Base-by-base conservation (phyloP, 495 filamentous ascomycete genomes). In the Trichocladium uniseriatum region DNA sequence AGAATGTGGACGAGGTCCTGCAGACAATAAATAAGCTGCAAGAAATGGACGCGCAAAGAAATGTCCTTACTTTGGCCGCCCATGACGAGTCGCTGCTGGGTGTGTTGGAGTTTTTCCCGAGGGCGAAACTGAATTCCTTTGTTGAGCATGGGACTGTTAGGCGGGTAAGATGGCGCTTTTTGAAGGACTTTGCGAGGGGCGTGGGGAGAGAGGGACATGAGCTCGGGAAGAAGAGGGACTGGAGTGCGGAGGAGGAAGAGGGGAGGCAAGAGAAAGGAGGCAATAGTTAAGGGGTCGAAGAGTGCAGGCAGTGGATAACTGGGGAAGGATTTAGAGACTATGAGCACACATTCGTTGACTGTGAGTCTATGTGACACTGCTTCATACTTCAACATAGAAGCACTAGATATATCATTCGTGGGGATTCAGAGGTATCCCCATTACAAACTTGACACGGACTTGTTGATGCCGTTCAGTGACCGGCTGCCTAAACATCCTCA, bases 91-190 rank as follows among this genome's bases (percentile, higher is more conserved):
- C 62, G 16, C 15, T 83, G 45, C 16, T 67, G 11, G 66, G 68
- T 16, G 58, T 72, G 0, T 64, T 73, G 5, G 76, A 76, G 14
- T 69, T 76, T 45, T 80, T 74, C 43, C 79, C 79, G 6, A 9
- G 41, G 0, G 57, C 63, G 32, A 64, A 48, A 8, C 65, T 71
- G 4, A 78, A 81, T 57, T 64, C 59, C 0, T 83, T 75, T 63
- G 63, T 64, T 43, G 38, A 67, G 48, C 70, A 77, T 49, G 75
- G 67, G 10, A 80, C 74, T 73, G 67, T 67, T n/a, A 49, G 68
- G 41, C 62, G 73, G 46, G 58, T 56, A 2, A 55, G 66, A 18
- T 83, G 79, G 79, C 49, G 62, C 46, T 83, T 82, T 56, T 54
- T 83, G 44, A 68, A 64, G 21, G 76, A 81, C 46, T 81, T 79